These are phyloP conservation scores for Piloderma croceum DNA, from an alignment of 768 basidiomycete species.

Conservation along the genomic window DNA sequence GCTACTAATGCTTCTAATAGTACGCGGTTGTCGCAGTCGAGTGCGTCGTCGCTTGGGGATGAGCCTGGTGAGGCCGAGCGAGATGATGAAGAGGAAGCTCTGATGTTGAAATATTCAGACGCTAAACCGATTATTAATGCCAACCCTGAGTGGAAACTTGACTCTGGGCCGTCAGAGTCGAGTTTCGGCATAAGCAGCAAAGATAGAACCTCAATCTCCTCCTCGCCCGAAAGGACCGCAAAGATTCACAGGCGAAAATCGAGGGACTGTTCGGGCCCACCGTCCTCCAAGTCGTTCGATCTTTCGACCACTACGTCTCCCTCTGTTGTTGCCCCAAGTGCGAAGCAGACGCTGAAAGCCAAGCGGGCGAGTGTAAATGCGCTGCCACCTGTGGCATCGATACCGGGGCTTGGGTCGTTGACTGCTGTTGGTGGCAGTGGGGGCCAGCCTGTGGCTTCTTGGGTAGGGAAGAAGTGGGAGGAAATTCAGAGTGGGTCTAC, in stretches of 20 bases:
- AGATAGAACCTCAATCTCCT: too few species aligned
- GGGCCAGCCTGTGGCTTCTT: conserved; percentile 31
- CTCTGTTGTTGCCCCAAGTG: conserved; percentile 2
- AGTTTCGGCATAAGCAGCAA: too few species aligned
- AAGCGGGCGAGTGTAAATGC: conserved; percentile 6
- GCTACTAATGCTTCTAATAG: conserved; percentile 21
- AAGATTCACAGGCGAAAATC: conserved; percentile 14
- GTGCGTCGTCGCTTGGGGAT: conserved; percentile 40
- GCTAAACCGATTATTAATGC: conserved; percentile 46
- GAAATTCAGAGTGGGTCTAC: conserved; percentile 49
- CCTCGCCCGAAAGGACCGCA: conserved; percentile 10
- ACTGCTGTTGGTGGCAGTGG: conserved; percentile 28
- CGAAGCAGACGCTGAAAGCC: background rate
- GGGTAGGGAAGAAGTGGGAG: conserved; percentile 59
- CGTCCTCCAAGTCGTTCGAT: too few species aligned
- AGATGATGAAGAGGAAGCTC: conserved; percentile 25
- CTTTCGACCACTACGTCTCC: conserved; percentile 17
- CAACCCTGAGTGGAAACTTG: conserved; percentile 36
- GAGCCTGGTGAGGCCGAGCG: conserved; percentile 17
- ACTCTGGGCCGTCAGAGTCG: too few species aligned
- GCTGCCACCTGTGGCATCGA: conserved; percentile 32
- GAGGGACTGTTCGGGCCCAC: too few species aligned
- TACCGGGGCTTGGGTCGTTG: conserved; percentile 35
- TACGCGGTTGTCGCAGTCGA: conserved; percentile 40
- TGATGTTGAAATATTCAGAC: conserved; percentile 45